Percentiles rank a stretch among this genome's conserved stretches.
Evolutionary conservation across 129 eudicot genomes (phyloP).

Genomic region (Helichrysum umbraculigerum): DNA sequence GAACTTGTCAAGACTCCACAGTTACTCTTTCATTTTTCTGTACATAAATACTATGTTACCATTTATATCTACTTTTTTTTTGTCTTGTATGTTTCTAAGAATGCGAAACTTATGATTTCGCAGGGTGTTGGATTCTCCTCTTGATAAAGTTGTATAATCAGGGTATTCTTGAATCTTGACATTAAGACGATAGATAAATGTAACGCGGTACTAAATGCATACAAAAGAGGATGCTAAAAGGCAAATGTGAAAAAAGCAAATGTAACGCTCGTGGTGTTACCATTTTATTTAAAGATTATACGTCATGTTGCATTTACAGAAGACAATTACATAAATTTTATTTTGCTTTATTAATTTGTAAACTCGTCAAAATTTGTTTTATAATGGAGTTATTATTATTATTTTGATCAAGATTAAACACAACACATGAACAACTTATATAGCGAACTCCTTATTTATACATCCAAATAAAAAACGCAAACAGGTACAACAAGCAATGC

Average conservation of each 20-base stretch:
- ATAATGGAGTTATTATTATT: background rate
- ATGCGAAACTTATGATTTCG: conserved; percentile 17
- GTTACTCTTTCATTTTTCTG: conserved; percentile 20
- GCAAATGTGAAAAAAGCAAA: too few species aligned
- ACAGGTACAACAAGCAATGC: background rate
- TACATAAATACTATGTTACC: background rate
- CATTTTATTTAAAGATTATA: too few species aligned
- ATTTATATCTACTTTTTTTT: background rate
- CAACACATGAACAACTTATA: background rate
- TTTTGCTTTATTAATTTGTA: background rate
- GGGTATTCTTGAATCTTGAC: conserved; percentile 86
- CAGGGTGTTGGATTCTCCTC: conserved; percentile 91
- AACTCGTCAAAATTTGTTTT: background rate
- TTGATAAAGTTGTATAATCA: conserved; percentile 86
- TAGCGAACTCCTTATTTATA: background rate
- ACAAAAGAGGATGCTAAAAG: background rate
- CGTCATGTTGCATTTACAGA: too few species aligned
- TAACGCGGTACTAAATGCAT: conserved; percentile 44
- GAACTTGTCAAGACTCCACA: conserved; percentile 53
- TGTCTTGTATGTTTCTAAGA: background rate
- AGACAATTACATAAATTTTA: too few species aligned
- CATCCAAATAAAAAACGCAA: background rate
- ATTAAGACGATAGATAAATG: conserved; percentile 71
- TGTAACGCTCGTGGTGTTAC: too few species aligned
- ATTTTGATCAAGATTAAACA: background rate